Evolutionary conservation across 1,139 yeast genomes (phyloP), one percentile per base, ranked within the genome.

Genomic region (Arxiozyma heterogenica): DNA sequence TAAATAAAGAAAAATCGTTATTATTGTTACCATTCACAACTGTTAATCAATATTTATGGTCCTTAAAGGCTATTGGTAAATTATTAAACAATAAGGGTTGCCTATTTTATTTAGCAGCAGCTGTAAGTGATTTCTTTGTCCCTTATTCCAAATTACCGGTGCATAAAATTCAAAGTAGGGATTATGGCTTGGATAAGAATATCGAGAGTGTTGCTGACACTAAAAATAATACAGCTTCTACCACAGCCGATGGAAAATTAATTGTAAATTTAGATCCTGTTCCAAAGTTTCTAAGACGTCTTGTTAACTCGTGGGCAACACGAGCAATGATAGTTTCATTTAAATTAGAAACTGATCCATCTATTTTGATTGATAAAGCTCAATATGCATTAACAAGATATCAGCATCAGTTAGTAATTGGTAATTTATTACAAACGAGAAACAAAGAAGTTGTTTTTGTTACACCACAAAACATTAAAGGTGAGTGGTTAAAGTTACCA

Each of bases 241-340:
- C 66, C 4, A 61, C 69, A 1, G 54, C 61, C 2, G 82, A 71
- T 2, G 89, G 90, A 1, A 87, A 86, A 64, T 74, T 93, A 54
- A 80, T 86, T 21, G 89, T 93, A 25, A 86, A 89, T 63, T 75
- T 93, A 60, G 97, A 93, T 64, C 98, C 96, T 18, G 98, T 94
- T 2, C 98, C 99, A 18, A 93, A 93, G 68, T 93, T 94, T 63
- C 76, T 93, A 62, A 80, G 88, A 60, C 75, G 97, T 56, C 74
- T 94, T 59, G 97, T 91, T 1, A 96, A 89, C 61, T 80, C 83
- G 38, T 93, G 98, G 98, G 95, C 96, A 0, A 95, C 95, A 1
- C 81, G 83, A 9, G 95, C 98, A 1, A 86, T 90, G 95, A 89
- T 94, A 57, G 86, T 93, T 2, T 87, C 96, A 25, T 94, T 94